Base-by-base conservation (phyloP, 2,329 filamentous ascomycete genomes). In the Fusarium odoratissimum region DNA sequence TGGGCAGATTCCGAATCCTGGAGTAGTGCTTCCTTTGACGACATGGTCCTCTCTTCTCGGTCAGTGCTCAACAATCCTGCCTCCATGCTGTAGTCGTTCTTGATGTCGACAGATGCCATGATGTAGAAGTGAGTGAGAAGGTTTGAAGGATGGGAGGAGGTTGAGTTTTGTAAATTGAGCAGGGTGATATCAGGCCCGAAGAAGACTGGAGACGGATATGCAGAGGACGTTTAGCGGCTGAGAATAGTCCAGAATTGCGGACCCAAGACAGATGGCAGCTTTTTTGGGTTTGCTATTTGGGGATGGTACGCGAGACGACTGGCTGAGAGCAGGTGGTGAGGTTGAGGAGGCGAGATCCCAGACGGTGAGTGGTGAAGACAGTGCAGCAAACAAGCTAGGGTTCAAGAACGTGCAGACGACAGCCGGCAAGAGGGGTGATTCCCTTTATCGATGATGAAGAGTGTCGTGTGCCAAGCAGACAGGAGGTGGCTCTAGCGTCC, bases 31-130 rank as follows among this genome's bases (percentile, higher is more conserved):
- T 78, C 76, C 73, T 78, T 78, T 48, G 68, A 66, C 46, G 62
- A 69, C 73, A 78, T 75, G 60, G 67, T 78, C 68, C 72, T 78
- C 76, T 78, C 76, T 76, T 78, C 75, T 77, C 65, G 67, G 66
- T 74, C 64, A 66, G 68, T 78, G 75, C 60, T 78, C 72, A 77
- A 71, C 61, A 78, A 66, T 78, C 76, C 76, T 65, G 76, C 75
- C 72, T 78, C 76, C 76, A 78, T 76, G 73, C 69, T 77, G 75
- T 77, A 73, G 63, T 77, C 72, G 67, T 78, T 64, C 71, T 78
- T 78, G 63, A 42, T 67, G 41, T 76, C 72, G 59, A 60, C 49
- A 65, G 67, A 69, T 55, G 72, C 58, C 71, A 76, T 77, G 52
- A 61, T 73, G 37, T 64, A 59, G n/a, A 58, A 49, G n/a, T 54